Percentiles rank a stretch among this genome's conserved stretches.
These are phyloP conservation scores for Seminavis robusta DNA, from an alignment of 108 stramenopile genomes.

Conservation along the genomic window DNA sequence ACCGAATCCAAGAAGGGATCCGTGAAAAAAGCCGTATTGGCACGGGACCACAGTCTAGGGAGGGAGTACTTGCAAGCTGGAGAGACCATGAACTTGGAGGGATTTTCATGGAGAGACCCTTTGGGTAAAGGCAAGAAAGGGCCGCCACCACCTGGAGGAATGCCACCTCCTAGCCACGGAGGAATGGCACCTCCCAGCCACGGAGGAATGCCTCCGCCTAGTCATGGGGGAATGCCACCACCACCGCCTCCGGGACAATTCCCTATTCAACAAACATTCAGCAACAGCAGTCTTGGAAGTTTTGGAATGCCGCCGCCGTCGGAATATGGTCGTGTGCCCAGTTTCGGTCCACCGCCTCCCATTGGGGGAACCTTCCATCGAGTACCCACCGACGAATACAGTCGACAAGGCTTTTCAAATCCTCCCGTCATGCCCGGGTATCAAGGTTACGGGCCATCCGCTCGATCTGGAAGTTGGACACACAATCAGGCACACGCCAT, in stretches of 20 bases:
- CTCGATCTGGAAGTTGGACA: slow-evolving; percentile 32
- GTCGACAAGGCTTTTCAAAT: slow-evolving; percentile 18
- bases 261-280: slow-evolving; percentile 1
- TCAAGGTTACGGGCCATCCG: slow-evolving; percentile 33
- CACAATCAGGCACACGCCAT: slow-evolving; percentile 3
- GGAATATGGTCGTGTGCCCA: slow-evolving; percentile 4
- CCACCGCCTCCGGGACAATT: slow-evolving; percentile 5
- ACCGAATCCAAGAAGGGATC: slow-evolving; percentile 5
- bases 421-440: slow-evolving; percentile 22
- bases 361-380: no score
- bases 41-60: slow-evolving; percentile 74
- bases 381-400: slow-evolving; percentile 5
- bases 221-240: not conserved
- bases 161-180: no score
- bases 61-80: slow-evolving; percentile 42
- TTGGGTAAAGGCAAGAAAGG: slow-evolving; percentile 8
- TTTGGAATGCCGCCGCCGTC: slow-evolving; percentile 31
- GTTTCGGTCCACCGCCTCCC: slow-evolving; percentile 13
- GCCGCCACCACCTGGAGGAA: no score
- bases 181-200: no score
- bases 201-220: no score
- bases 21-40: slow-evolving; percentile 42
- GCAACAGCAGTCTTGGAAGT: slow-evolving; percentile 32
- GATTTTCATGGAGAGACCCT: slow-evolving; percentile 73
- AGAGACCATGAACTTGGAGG: slow-evolving; percentile 49